Evolutionary conservation across 2,329 filamentous ascomycete genomes (phyloP), one percentile per base, ranked within the genome.

Genomic region (Scleromitrula shiraiana): DNA sequence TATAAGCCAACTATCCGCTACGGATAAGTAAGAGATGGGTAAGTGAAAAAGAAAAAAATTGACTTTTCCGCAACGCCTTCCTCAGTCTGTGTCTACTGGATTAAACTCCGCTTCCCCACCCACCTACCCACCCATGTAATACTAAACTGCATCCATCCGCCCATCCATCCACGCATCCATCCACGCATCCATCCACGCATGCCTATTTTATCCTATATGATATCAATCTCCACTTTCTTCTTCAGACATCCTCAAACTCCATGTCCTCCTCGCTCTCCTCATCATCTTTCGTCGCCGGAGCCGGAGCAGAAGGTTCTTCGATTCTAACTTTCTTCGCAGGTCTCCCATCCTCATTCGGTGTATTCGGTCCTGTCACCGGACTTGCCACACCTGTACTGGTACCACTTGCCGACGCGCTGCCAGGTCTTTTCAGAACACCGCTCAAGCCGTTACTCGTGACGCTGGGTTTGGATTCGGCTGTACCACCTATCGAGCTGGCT

Each of bases 311-410:
- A 49, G 53, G 69, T 65, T 52, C 69, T 64, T 82, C 80, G 15
- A 83, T 62, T 63, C 80, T 82, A 37, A 78, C 71, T 53, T 76
- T 76, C 68, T 87, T 87, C 8, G 71, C 65, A 10, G 74, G 69
- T 32, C 70, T 65, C 19, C 69, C 69, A 49, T 75, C 75, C 36
- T 70, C 67, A 49, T 53, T 59, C 22, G 58, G 62, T 38, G 59
- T 64, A n/a, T 53, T 57, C 14, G 59, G 62, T 57, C 59, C 62
- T 59, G 57, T 63, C 29, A 59, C 62, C 54, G 59, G 59, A 57
- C 60, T 65, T 27, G 53, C 59, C 15, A 55, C 58, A 33, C 58
- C 59, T 51, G 61, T 64, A 30, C 59, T 64, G 2, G 58, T 64
- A 37, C 58, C 61, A 50, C 57, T 62, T 14, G 47, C 56, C 30